A percentile compares a stretch with the other conserved stretches of the same genome.
phyloP scores from a whole-genome alignment of 106 monocot species.

The Amphibolis antarctica region DNA sequence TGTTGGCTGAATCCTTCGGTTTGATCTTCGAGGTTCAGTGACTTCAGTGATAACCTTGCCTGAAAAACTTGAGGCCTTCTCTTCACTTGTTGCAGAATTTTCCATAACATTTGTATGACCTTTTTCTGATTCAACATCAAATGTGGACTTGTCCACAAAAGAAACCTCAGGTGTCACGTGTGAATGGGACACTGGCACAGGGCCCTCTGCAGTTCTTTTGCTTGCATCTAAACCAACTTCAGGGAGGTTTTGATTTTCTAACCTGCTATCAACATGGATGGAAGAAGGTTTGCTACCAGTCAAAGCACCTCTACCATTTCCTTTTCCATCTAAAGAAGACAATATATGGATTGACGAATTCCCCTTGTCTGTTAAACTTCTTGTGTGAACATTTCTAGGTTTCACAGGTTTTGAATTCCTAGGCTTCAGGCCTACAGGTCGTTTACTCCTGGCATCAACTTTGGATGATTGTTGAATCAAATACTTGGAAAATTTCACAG shows the following conservation, averaged over 20 bases:
- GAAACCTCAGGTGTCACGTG: conserved; percentile 8
- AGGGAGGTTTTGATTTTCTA: conserved; percentile 16
- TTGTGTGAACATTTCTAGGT: conserved; percentile 25
- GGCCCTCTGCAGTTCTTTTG: conserved; percentile 4
- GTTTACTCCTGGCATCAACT: conserved; percentile 39
- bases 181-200: conserved; percentile 13
- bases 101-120: conserved; percentile 24
- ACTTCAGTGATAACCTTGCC: conserved; percentile 21
- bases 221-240: conserved; percentile 19
- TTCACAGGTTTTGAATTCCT: conserved; percentile 32
- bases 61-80: conserved; percentile 4
- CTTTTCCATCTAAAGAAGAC: conserved; percentile 17
- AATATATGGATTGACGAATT: conserved; percentile 6
- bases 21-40: conserved; percentile 76
- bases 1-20: conserved; percentile 86
- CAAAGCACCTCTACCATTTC: conserved; percentile 11
- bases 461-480: conserved; percentile 58
- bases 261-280: conserved; percentile 16
- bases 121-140: conserved; percentile 16
- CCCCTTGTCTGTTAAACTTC: conserved; percentile 27
- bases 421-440: conserved; percentile 21
- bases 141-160: conserved; percentile 15
- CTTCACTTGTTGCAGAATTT: conserved; percentile 19
- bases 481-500: conserved; percentile 43
- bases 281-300: conserved; percentile 12